Conservation (phyloP, 345 rosid genomes). For the Nasturtium officinale region DNA sequence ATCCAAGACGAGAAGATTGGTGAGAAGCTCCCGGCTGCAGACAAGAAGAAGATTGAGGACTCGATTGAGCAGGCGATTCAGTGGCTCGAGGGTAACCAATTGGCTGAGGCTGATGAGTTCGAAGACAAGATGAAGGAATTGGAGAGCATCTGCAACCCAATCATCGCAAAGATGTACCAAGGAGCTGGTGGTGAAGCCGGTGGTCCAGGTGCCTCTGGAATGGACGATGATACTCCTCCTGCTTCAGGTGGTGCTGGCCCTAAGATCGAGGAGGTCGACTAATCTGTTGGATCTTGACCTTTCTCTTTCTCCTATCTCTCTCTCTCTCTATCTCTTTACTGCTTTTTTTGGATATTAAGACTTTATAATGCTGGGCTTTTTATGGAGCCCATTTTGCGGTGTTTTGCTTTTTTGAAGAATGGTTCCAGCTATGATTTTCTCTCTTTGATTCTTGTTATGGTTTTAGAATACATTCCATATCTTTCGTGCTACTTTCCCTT, state of each 20-base stretch:
- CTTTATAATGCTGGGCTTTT: constrained; percentile 16
- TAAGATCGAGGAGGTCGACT: constrained; percentile 56
- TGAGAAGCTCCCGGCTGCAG: constrained; percentile 56
- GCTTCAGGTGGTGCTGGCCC: constrained; percentile 66
- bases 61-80: constrained; percentile 62
- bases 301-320: constrained; percentile 15
- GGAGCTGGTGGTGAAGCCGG: constrained; percentile 66
- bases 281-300: constrained; percentile 27
- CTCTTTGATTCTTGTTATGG: neutral
- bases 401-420: neutral
- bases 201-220: constrained; percentile 52
- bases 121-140: constrained; percentile 90
- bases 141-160: constrained; percentile 83
- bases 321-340: neutral
- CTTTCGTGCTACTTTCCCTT: neutral
- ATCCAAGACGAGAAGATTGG: constrained; percentile 72
- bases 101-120: constrained; percentile 71
- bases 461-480: neutral
- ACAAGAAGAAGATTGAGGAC: constrained; percentile 75
- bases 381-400: constrained; percentile 6
- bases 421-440: constrained; percentile 11
- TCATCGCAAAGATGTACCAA: constrained; percentile 79
- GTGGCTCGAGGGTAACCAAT: constrained; percentile 74
- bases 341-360: neutral
- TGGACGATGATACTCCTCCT: constrained; percentile 46